Evolutionary conservation across 2,329 filamentous ascomycete genomes (phyloP), one percentile per base, ranked within the genome.

Genomic region (Fusarium sp.): DNA sequence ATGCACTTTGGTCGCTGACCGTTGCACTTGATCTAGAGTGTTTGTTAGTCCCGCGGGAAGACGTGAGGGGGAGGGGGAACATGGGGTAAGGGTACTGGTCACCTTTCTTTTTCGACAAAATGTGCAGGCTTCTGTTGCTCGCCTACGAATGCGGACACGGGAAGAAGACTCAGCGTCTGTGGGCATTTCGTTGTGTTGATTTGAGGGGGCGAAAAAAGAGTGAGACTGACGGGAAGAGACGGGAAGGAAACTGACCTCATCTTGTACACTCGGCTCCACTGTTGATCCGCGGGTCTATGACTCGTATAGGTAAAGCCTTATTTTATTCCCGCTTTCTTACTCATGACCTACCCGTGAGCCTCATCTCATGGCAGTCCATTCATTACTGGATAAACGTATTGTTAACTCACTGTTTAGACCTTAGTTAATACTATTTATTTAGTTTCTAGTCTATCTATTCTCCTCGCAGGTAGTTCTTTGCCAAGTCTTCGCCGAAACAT

Each of bases 21-120:
- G 28, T 83, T 84, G 71, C 84, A 86, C 68, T 84, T 85, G 75
- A 86, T 81, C 84, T 86, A n/a, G n/a, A 20, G 12, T 2, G 20
- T 47, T 43, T 4, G n/a, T 54, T 56, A 66, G 55, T 54, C 41
- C 53, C 42, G 39, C 49, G 50, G 42, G 55, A 57, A 67, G 23
- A 11, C 15, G 31, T 20, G 7, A 9, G 18, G n/a, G 16, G 41
- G 29, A 21, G 8, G 21, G n/a, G 8, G 13, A 18, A 23, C 37
- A 21, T 33, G 35, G 42, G 42, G 42, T 35, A 21, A 9, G 2
- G 10, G 44, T 18, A 12, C 39, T 53, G 31, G 53, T 62, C 41
- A 76, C 76, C 69, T 78, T 78, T 63, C 77, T 68, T 47, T 64
- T 63, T 26, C 77, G 76, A 42, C 76, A 78, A 48, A 78, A 78